phyloP scores from a whole-genome alignment of 306 rosid genomes.

The Lotus japonicus region DNA sequence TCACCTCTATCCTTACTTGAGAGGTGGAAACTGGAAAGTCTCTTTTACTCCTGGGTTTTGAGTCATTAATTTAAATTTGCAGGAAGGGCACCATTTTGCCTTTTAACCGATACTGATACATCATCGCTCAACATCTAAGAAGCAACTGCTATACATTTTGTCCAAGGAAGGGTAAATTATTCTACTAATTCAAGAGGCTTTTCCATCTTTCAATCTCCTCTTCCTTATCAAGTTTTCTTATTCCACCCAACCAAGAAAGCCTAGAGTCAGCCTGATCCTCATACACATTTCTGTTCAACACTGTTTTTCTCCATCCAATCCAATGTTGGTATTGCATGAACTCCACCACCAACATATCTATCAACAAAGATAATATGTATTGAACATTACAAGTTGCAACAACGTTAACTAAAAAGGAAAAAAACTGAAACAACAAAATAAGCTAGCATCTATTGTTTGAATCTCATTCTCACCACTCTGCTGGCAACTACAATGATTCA shows the following conservation, averaged over 20 bases:
- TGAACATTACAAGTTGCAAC: neutral
- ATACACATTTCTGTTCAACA: conserved; percentile 25
- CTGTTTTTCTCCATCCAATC: conserved; percentile 32
- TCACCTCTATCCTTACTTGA: too few relatives aligned
- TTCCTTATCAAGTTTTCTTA: conserved; percentile 6
- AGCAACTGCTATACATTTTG: too few relatives aligned
- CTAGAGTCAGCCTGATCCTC: neutral
- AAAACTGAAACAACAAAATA: neutral
- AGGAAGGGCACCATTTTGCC: too few relatives aligned
- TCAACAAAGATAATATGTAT: neutral
- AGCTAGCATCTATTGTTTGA: neutral
- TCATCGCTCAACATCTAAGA: neutral
- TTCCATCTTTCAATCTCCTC: conserved; percentile 25
- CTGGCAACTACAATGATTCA: conserved; percentile 41
- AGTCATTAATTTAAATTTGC: too few relatives aligned
- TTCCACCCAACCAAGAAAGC: conserved; percentile 12
- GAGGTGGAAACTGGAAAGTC: too few relatives aligned
- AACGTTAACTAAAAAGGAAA: neutral
- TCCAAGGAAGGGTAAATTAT: neutral
- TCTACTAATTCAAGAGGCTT: neutral
- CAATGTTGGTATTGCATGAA: conserved; percentile 10
- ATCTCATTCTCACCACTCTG: conserved; percentile 39
- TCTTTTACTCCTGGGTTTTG: too few relatives aligned
- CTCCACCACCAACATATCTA: conserved; percentile 18
- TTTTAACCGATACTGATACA: too few relatives aligned